Evolutionary conservation across 2,329 filamentous ascomycete species (phyloP).

Genomic region (Immersiporthe knoxdaviesiana): DNA sequence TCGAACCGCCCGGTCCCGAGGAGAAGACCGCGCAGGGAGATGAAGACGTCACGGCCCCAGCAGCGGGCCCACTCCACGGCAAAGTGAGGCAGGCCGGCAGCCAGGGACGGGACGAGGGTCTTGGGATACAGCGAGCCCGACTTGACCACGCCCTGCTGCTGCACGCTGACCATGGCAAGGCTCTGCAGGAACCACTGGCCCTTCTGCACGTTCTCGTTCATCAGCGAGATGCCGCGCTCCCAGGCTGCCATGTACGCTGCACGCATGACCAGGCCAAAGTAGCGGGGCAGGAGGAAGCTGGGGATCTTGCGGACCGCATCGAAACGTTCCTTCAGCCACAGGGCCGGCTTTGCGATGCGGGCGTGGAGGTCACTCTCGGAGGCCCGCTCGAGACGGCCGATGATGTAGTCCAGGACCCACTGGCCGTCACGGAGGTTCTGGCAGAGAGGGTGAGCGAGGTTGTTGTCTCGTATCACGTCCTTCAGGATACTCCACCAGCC

Average conservation of each 20-base stretch:
- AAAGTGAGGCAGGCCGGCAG: constrained; percentile 93
- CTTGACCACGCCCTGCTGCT: constrained; percentile 86
- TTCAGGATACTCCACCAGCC: constrained; percentile 96
- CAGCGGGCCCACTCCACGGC: constrained; percentile 91
- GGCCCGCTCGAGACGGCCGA: constrained; percentile 75
- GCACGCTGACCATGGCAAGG: constrained; percentile 87
- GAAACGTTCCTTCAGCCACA: constrained; percentile 84
- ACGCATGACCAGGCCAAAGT: constrained; percentile 87
- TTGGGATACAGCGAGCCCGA: constrained; percentile 89
- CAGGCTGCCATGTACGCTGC: constrained; percentile 86
- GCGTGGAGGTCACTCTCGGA: constrained; percentile 65
- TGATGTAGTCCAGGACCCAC: constrained; percentile 90
- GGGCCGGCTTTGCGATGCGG: constrained; percentile 65
- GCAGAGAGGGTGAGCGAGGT: constrained; percentile 90
- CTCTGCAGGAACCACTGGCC: constrained; percentile 90
- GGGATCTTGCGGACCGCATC: constrained; percentile 84
- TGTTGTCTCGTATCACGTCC: constrained; percentile 82
- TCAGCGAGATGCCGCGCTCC: constrained; percentile 75
- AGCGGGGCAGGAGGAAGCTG: constrained; percentile 86
- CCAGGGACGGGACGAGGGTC: constrained; percentile 82
- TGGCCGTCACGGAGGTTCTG: constrained; percentile 89
- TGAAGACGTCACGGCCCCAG: constrained; percentile 97
- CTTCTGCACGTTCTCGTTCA: constrained; percentile 74
- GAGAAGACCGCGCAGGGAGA: constrained; percentile 88
- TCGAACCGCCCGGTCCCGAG: constrained; percentile 85